Percentiles rank a stretch among this genome's conserved stretches.
phyloP scores from a whole-genome alignment of 2,329 filamentous ascomycete species.

The Ascochyta fabae region DNA sequence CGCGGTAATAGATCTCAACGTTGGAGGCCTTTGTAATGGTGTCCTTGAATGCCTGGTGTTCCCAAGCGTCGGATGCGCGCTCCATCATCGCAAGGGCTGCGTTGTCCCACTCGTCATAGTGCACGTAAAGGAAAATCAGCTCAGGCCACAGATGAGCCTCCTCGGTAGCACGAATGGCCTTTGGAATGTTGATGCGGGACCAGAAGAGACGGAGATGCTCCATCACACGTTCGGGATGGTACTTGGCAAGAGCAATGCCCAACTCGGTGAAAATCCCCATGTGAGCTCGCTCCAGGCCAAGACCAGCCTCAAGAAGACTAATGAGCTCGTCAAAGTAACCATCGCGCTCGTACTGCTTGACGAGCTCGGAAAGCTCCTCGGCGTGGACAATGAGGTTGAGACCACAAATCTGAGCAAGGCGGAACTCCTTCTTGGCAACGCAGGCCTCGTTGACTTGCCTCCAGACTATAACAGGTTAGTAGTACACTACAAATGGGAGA shows the following conservation, averaged over 20 bases:
- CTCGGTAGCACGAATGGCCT: conserved; percentile 92
- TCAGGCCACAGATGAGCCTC: conserved; percentile 97
- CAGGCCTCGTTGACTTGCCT: conserved; percentile 97
- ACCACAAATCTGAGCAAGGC: conserved; percentile 97
- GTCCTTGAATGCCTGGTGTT: conserved; percentile 99
- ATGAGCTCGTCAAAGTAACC: conserved; percentile 99
- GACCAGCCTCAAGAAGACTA: conserved; percentile 87
- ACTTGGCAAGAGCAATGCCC: conserved; percentile 90
- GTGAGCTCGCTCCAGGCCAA: conserved; percentile 72
- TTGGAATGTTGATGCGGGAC: conserved; percentile 96
- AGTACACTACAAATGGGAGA: not conserved
- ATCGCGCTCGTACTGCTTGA: conserved; percentile 95
- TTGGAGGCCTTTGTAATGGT: conserved; percentile 98
- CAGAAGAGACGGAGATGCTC: conserved; percentile 99
- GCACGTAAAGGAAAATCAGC: conserved; percentile 95
- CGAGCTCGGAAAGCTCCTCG: conserved; percentile 89
- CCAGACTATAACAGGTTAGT: conserved; percentile 67
- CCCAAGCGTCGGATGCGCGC: conserved; percentile 95
- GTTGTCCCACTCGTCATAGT: conserved; percentile 98
- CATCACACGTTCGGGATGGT: conserved; percentile 95
- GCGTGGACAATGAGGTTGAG: conserved; percentile 97
- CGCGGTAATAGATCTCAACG: conserved; percentile 98
- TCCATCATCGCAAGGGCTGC: conserved; percentile 98
- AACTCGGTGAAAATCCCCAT: conserved; percentile 98
- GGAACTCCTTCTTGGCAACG: conserved; percentile 97